These are phyloP conservation scores for Nicotiana knightiana DNA, from an alignment of 257 asterid species.

Conservation along the genomic window DNA sequence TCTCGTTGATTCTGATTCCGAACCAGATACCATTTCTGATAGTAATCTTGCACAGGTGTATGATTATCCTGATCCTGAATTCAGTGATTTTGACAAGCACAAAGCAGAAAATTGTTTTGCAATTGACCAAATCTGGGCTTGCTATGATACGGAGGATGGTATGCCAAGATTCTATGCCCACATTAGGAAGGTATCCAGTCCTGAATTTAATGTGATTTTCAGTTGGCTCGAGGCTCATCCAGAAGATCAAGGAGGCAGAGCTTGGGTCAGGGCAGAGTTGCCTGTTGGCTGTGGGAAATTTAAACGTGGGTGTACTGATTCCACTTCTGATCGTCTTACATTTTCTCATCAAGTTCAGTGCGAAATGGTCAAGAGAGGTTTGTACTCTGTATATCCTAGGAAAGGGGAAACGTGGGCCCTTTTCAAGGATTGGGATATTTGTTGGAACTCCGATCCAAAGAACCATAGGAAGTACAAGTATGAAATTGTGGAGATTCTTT, in stretches of 20 bases:
- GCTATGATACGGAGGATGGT: constrained; percentile 51
- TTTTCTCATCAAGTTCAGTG: constrained; percentile 50
- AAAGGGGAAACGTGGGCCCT: constrained; percentile 81
- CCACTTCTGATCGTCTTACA: constrained; percentile 14
- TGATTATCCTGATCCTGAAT: constrained; percentile 58
- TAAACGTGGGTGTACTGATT: constrained; percentile 25
- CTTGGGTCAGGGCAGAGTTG: constrained; percentile 33
- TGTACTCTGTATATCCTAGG: constrained; percentile 46
- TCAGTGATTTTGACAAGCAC: constrained; percentile 56
- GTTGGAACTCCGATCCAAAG: constrained; percentile 45
- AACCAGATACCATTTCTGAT: constrained; percentile 18
- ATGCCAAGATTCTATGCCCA: constrained; percentile 83
- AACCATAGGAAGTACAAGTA: constrained; percentile 34
- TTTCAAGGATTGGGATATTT: constrained; percentile 55
- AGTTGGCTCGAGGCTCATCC: constrained; percentile 70
- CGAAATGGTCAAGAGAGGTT: constrained; percentile 36
- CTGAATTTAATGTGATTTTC: constrained; percentile 43
- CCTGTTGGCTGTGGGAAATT: constrained; percentile 75
- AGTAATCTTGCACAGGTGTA: background rate
- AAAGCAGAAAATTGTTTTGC: constrained; percentile 37
- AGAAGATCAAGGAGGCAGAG: constrained; percentile 19
- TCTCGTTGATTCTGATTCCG: constrained; percentile 39
- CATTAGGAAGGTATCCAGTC: constrained; percentile 33
- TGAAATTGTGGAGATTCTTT: constrained; percentile 63
- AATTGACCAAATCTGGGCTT: constrained; percentile 73